Percentiles rank a stretch among this genome's conserved stretches.
phyloP scores from a whole-genome alignment of 164 flowering plant genomes.

The Saururus chinensis region DNA sequence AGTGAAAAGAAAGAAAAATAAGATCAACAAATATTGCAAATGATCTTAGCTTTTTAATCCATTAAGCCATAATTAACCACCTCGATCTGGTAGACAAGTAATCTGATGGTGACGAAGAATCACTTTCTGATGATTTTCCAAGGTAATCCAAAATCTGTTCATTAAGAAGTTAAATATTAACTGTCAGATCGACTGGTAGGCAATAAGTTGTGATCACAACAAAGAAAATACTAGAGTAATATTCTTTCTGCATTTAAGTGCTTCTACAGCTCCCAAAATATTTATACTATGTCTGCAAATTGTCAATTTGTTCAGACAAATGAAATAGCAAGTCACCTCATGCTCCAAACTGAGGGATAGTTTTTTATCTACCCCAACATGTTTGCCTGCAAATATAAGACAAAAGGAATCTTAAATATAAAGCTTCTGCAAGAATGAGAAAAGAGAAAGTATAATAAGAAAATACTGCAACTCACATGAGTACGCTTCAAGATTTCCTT shows the following conservation, averaged over 20 bases:
- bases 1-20: conserved; percentile 10
- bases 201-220: background rate
- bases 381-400: conserved; percentile 54
- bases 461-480: conserved; percentile 54
- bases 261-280: too few species aligned
- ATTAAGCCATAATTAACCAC: conserved; percentile 22
- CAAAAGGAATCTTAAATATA: background rate
- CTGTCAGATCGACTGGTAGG: background rate
- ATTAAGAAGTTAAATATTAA: background rate
- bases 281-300: too few species aligned
- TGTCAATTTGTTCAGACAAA: too few species aligned
- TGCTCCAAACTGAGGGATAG: conserved; percentile 81
- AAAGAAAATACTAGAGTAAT: background rate
- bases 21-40: background rate
- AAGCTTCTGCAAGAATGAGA: background rate
- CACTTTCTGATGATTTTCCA: conserved; percentile 72
- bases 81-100: conserved; percentile 62
- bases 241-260: too few species aligned
- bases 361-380: conserved; percentile 73
- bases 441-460: background rate
- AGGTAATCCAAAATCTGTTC: conserved; percentile 77
- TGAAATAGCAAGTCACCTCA: conserved; percentile 43
- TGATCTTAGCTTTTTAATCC: background rate
- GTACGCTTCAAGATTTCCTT: conserved; percentile 82
- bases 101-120: conserved; percentile 63